Percentiles rank a stretch among this genome's conserved stretches.
Evolutionary conservation across 2,329 filamentous ascomycete genomes (phyloP).

Genomic region (Fusarium brevicatenulatum): DNA sequence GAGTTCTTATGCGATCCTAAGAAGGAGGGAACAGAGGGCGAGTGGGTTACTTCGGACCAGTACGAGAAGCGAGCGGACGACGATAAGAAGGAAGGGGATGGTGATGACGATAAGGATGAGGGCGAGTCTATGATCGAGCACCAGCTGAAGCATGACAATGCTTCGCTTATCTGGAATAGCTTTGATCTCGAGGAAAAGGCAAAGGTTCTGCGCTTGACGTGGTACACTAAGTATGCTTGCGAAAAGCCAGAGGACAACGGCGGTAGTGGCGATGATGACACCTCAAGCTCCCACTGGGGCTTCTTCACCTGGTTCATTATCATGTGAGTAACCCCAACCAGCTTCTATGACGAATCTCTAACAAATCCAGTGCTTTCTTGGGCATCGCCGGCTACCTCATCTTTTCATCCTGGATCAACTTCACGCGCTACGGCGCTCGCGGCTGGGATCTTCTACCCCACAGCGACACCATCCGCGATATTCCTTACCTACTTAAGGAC

Average conservation of each 20-base stretch:
- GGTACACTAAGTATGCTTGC: slow-evolving; percentile 90
- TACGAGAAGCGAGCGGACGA: slow-evolving; percentile 54
- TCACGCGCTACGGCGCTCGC: slow-evolving; percentile 93
- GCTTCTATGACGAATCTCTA: background rate
- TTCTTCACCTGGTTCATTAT: slow-evolving; percentile 98
- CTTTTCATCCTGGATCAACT: slow-evolving; percentile 98
- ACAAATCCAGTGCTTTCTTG: slow-evolving; percentile 78
- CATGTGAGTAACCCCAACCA: slow-evolving; percentile 70
- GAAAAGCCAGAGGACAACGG: slow-evolving; percentile 63
- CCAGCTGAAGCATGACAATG: slow-evolving; percentile 64
- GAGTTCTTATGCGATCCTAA: slow-evolving; percentile 85
- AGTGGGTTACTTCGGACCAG: slow-evolving; percentile 67
- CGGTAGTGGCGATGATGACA: slow-evolving; percentile 49
- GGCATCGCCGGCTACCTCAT: slow-evolving; percentile 90
- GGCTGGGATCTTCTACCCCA: slow-evolving; percentile 97
- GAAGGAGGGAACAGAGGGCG: slow-evolving; percentile 77
- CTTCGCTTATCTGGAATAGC: slow-evolving; percentile 79
- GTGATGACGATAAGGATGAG: slow-evolving; percentile 51
- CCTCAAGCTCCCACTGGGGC: slow-evolving; percentile 76
- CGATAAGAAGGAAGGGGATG: slow-evolving; percentile 51
- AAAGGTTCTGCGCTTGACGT: slow-evolving; percentile 77
- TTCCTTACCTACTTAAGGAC: slow-evolving; percentile 93
- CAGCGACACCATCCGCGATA: slow-evolving; percentile 88
- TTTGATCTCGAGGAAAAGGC: slow-evolving; percentile 71
- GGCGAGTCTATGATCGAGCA: slow-evolving; percentile 57